Base-by-base conservation (phyloP, 352 stramenopile genomes). In the Globisporangium nagaii region DNA sequence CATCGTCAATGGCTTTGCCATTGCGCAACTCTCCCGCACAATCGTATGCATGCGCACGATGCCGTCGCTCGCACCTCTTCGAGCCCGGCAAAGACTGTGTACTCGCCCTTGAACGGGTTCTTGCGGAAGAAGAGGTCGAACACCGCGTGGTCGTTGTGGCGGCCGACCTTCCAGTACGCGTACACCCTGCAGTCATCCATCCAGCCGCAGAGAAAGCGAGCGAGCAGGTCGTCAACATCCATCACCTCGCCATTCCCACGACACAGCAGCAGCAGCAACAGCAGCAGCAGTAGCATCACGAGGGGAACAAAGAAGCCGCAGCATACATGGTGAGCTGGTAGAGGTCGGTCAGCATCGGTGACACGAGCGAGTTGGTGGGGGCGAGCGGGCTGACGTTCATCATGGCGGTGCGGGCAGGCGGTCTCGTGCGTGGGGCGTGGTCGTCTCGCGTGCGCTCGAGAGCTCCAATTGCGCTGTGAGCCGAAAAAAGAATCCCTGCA, bases 51-150 rank as follows among this genome's bases (percentile, higher is more conserved):
- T n/a, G n/a, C n/a, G n/a, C n/a, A n/a, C n/a, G n/a, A n/a, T n/a
- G n/a, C n/a, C n/a, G n/a, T 1, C 27, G 24, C 3, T 9, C 24
- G 30, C n/a, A 61, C 55, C 55, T 98, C 90, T 61, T 97, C 89
- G 31, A 97, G 65, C 4, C 95, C 95, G 31, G 85, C 92, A 62
- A 98, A 98, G 28, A 98, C 83, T 46, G 88, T 97, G 73, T 97
- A 98, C 60, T 98, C 93, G 47, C 97, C 97, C 50, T 98, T 77
- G 74, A 99, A 99, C 12, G 97, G 97, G 73, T 98, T 98, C 75
- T 99, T 99, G 45, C 97, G 93, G 79, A 99, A 99, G 73, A 99
- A 99, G 4, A 99, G 71, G 49, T 98, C 93, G 50, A 98, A 98
- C 27, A 97, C 90, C 10, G 89, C 86, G 44, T 84, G 65, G 55